Conservation (phyloP, 108 stramenopile genomes). For the Discostella stelligeroides region DNA sequence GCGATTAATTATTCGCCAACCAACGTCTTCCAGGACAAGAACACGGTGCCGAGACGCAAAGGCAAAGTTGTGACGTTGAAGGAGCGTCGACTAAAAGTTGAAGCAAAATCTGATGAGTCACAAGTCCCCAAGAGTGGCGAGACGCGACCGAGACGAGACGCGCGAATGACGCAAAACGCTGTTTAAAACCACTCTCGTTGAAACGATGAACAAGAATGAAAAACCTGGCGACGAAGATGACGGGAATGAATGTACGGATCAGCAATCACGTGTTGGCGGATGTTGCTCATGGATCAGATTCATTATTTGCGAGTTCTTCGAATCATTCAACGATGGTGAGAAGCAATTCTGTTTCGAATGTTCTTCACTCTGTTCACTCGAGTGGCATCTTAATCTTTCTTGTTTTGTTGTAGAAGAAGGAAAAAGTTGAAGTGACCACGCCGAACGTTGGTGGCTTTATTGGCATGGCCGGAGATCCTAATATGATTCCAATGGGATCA, state of each 20-base stretch:
- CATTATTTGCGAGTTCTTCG: not conserved
- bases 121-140: too few relatives aligned
- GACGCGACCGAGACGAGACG: too few relatives aligned
- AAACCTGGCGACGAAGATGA: slow-evolving; percentile 7
- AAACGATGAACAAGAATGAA: not conserved
- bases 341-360: too few relatives aligned
- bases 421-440: not conserved
- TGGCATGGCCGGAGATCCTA: slow-evolving; percentile 5
- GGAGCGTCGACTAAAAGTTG: too few relatives aligned
- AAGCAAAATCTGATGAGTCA: too few relatives aligned
- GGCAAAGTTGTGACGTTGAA: too few relatives aligned
- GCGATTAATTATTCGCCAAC: too few relatives aligned
- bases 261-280: not conserved
- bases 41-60: too few relatives aligned
- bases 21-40: too few relatives aligned
- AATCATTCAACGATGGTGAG: not conserved
- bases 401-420: not conserved
- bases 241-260: slow-evolving; percentile 6
- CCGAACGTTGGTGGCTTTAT: slow-evolving; percentile 6
- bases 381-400: not conserved
- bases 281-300: not conserved
- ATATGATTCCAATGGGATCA: slow-evolving; percentile 2
- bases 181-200: too few relatives aligned
- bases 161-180: too few relatives aligned
- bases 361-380: not conserved